Percentiles rank a stretch among this genome's conserved stretches.
Conservation (phyloP, 305 asterid genomes). For the Plantago rigida region DNA sequence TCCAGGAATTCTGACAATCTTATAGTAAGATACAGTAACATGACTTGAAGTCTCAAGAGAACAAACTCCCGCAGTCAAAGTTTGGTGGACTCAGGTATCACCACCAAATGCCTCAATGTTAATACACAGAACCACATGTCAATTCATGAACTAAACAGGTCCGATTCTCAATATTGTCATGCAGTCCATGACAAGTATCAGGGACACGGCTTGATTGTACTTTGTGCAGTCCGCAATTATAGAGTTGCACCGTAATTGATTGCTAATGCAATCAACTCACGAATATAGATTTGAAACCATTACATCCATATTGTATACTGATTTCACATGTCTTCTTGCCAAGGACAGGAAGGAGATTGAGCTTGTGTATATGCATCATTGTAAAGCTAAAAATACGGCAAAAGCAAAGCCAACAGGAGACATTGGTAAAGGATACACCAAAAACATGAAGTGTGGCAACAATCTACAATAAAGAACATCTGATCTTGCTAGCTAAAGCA, state of each 20-base stretch:
- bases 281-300: background rate
- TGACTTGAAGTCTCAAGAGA: background rate
- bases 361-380: too few relatives aligned
- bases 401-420: too few relatives aligned
- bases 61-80: background rate
- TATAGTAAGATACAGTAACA: background rate
- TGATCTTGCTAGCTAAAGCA: constrained; percentile 15
- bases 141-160: too few relatives aligned
- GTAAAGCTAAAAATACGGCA: too few relatives aligned
- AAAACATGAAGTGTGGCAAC: constrained; percentile 4
- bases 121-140: too few relatives aligned
- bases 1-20: too few relatives aligned
- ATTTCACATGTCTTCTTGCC: constrained; percentile 3
- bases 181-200: background rate
- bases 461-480: constrained; percentile 14
- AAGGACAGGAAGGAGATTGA: background rate
- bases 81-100: background rate
- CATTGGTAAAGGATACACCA: background rate
- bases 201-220: background rate
- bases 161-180: background rate
- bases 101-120: too few relatives aligned
- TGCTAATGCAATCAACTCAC: background rate
- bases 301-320: background rate
- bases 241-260: background rate
- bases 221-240: background rate